Evolutionary conservation across 2,329 filamentous ascomycete species (phyloP).

Genomic region (Chrysoporthe cubensis): DNA sequence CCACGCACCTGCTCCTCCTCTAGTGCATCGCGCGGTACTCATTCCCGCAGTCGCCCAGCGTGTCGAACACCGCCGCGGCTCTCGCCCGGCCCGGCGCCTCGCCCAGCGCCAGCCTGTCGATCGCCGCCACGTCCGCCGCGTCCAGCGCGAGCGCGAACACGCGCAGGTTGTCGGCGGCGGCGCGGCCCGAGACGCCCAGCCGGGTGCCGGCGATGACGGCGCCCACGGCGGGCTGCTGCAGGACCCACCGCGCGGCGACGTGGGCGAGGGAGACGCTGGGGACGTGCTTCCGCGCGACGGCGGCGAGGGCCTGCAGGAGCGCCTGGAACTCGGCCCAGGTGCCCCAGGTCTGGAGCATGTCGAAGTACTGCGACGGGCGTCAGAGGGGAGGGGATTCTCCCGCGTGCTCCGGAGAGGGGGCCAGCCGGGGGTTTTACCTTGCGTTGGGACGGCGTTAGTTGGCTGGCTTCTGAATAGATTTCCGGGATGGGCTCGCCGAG

Average conservation of each 20-base stretch:
- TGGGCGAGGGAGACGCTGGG: conserved; percentile 35
- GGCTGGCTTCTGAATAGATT: conserved; percentile 36
- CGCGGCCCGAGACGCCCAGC: conserved; percentile 36
- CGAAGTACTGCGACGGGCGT: conserved; percentile 32
- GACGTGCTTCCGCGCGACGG: conserved; percentile 34
- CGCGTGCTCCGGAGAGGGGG: not conserved
- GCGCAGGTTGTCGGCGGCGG: conserved; percentile 34
- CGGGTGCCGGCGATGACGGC: conserved; percentile 41
- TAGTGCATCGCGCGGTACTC: conserved; percentile 39
- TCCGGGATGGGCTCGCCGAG: conserved; percentile 37
- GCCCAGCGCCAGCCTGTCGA: conserved; percentile 34
- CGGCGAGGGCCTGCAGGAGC: conserved; percentile 34
- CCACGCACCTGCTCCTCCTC: not conserved
- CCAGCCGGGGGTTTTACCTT: conserved; percentile 29
- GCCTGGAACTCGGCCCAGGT: conserved; percentile 38
- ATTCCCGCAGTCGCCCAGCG: conserved; percentile 40
- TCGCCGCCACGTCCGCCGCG: conserved; percentile 33
- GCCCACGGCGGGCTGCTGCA: conserved; percentile 39
- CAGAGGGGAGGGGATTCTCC: too few relatives aligned
- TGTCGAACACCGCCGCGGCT: conserved; percentile 31
- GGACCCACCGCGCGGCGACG: conserved; percentile 40
- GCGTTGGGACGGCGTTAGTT: conserved; percentile 42
- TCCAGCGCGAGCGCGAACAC: conserved; percentile 35
- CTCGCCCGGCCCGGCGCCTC: conserved; percentile 22
- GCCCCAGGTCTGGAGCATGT: conserved; percentile 39